Base-by-base conservation (phyloP, 257 asterid species). In the Fraxinus anomala region DNA sequence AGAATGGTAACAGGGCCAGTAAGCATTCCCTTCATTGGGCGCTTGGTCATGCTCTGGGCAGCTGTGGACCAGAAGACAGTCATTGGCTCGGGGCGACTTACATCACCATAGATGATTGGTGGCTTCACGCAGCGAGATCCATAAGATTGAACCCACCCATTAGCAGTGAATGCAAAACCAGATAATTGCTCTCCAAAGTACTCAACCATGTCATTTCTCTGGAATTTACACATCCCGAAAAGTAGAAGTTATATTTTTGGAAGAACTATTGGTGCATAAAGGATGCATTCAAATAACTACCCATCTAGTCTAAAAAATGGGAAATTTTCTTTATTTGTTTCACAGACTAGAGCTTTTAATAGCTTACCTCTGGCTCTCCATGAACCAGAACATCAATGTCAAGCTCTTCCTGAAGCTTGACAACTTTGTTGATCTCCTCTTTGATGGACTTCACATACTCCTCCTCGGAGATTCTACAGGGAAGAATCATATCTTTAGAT, bases 1-100 rank as follows among this genome's bases (percentile, higher is more conserved):
- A 87, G 92, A 72, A 89, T 83, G 79, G 92, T 89, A 54, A 89
- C 89, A 23, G 92, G 92, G 80, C 92, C 91, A 2, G 92, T 89
- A 83, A 89, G 92, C 91, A 89, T 89, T 76, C 91, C 92, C 80
- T 89, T 89, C 91, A 89, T 87, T 77, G 91, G 92, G 86, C 88
- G 90, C 87, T 87, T 85, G 76, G 92, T 89, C 91, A 89, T 87
- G 87, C 87, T 82, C 78, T 89, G 92, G 73, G 91, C 92, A 6
- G 80, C 47, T 13, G 86, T 63, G 68, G 91, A 89, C 92, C 92
- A 89, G 88, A 87, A 89, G 80, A 89, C 92, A 0, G 91, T 89
- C 92, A 89, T 89, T 82, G 91, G 80, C 36, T 89, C 87, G 21
- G 91, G 92, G 83, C 92, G 90, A 73, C 92, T 89, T 73, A 87